phyloP scores from a whole-genome alignment of 1,139 yeast genomes.

The Petasospora fabianii region DNA sequence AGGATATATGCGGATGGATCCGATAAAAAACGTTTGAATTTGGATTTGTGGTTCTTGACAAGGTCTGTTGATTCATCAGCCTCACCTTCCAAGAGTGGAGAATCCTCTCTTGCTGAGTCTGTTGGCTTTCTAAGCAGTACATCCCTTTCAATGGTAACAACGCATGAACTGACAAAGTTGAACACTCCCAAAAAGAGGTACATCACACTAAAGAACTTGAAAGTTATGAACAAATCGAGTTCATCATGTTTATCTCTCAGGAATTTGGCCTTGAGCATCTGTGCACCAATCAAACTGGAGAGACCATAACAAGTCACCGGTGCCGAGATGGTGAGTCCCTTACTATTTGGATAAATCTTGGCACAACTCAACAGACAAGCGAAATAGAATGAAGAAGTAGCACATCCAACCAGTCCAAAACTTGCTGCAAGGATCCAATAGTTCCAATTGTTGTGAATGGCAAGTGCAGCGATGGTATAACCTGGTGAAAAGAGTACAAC shows the following conservation, averaged over 20 bases:
- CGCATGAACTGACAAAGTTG: slow-evolving; percentile 60
- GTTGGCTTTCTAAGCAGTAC: slow-evolving; percentile 36
- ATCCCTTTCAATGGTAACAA: slow-evolving; percentile 61
- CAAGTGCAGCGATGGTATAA: slow-evolving; percentile 49
- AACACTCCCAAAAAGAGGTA: slow-evolving; percentile 54
- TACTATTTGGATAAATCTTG: slow-evolving; percentile 66
- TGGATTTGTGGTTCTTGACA: slow-evolving; percentile 38
- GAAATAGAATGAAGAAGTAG: slow-evolving; percentile 78
- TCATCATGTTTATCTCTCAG: slow-evolving; percentile 33
- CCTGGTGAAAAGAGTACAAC: slow-evolving; percentile 69
- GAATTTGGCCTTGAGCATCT: slow-evolving; percentile 42
- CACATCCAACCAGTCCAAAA: slow-evolving; percentile 65
- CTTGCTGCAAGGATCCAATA: slow-evolving; percentile 31
- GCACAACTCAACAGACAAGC: slow-evolving; percentile 81
- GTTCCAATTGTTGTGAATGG: slow-evolving; percentile 23
- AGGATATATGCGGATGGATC: slow-evolving; percentile 68
- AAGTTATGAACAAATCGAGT: slow-evolving; percentile 52
- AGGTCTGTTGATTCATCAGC: slow-evolving; percentile 20
- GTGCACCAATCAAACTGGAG: slow-evolving; percentile 55
- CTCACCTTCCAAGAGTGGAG: slow-evolving; percentile 16
- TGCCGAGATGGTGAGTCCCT: slow-evolving; percentile 78
- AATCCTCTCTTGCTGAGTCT: slow-evolving; percentile 15
- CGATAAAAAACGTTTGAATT: slow-evolving; percentile 42
- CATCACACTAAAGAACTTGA: slow-evolving; percentile 52
- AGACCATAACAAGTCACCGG: slow-evolving; percentile 89